A percentile compares a stretch with the other conserved stretches of the same genome.
phyloP scores from a whole-genome alignment of 768 basidiomycete genomes.

The Boletus rubescentipes region DNA sequence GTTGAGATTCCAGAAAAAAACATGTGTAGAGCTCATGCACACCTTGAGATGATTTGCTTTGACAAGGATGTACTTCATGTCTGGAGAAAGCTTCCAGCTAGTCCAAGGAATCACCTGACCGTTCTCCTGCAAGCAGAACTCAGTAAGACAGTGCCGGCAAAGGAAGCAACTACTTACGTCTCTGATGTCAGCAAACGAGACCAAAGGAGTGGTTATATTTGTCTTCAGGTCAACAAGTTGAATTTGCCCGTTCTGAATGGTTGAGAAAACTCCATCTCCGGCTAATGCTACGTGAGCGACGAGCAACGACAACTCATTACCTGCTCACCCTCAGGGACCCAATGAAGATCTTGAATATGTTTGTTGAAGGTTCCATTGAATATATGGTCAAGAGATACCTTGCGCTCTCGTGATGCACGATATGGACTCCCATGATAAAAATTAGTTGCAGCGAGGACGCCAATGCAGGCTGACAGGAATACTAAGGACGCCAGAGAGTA shows the following conservation, averaged over 20 bases:
- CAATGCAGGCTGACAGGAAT: constrained; percentile 63
- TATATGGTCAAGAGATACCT: constrained; percentile 84
- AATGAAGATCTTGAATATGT: constrained; percentile 52
- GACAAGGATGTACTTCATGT: constrained; percentile 87
- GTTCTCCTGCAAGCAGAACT: constrained; percentile 44
- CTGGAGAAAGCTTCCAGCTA: constrained; percentile 83
- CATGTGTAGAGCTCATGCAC: constrained; percentile 3
- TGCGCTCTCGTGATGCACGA: constrained; percentile 53
- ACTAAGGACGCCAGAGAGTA: constrained; percentile 61
- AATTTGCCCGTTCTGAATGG: constrained; percentile 60
- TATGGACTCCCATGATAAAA: constrained; percentile 58
- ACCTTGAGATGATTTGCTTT: constrained; percentile 77
- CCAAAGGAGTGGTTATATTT: constrained; percentile 63
- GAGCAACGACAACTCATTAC: neutral
- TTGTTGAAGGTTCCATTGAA: constrained; percentile 87
- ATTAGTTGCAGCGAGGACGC: constrained; percentile 71
- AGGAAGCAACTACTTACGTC: constrained; percentile 47
- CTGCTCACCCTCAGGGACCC: constrained; percentile 87
- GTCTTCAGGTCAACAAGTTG: constrained; percentile 78
- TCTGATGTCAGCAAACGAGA: constrained; percentile 56
- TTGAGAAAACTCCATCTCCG: constrained; percentile 90
- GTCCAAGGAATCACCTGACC: constrained; percentile 51
- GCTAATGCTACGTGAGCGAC: constrained; percentile 47
- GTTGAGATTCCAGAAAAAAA: constrained; percentile 5
- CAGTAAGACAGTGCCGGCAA: neutral